phyloP scores from a whole-genome alignment of 495 filamentous ascomycete species.

The Xylaria bambusicola region DNA sequence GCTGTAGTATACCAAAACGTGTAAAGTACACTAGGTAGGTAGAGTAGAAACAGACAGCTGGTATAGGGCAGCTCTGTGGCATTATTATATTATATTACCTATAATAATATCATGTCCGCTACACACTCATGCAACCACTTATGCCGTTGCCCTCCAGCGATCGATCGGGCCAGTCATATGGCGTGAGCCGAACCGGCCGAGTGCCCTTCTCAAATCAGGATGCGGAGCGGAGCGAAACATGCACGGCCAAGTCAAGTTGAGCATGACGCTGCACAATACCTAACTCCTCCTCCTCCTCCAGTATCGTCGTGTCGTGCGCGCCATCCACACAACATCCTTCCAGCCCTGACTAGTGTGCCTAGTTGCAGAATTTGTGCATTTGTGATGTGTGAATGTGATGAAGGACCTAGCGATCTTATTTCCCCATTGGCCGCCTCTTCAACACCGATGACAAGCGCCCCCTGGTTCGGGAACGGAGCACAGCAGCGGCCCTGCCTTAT shows the following conservation, averaged over 20 bases:
- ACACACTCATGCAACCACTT: slow-evolving; percentile 12
- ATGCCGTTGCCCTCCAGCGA: background rate
- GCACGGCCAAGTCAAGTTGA: slow-evolving; percentile 3
- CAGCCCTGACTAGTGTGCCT: background rate
- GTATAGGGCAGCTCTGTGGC: no score
- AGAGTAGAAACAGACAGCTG: background rate
- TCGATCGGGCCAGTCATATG: slow-evolving; percentile 1
- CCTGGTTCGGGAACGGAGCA: slow-evolving; percentile 18
- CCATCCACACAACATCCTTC: background rate
- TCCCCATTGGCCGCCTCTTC: slow-evolving; percentile 5
- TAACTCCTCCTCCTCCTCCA: no score
- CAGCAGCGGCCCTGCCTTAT: slow-evolving; percentile 7
- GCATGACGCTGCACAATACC: background rate
- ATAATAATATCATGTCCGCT: no score
- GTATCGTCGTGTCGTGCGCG: no score
- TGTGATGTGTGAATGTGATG: no score
- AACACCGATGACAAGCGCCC: slow-evolving; percentile 1
- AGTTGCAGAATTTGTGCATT: background rate
- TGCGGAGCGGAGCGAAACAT: slow-evolving; percentile 11
- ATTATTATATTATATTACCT: no score
- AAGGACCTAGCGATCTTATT: background rate
- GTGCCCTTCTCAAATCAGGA: slow-evolving; percentile 3
- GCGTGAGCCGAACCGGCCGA: slow-evolving; percentile 5
- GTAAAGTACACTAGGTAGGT: background rate
- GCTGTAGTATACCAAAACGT: no score